A percentile compares a stretch with the other conserved stretches of the same genome.
Evolutionary conservation across 768 basidiomycete genomes (phyloP).

Genomic region (Russula sp.): DNA sequence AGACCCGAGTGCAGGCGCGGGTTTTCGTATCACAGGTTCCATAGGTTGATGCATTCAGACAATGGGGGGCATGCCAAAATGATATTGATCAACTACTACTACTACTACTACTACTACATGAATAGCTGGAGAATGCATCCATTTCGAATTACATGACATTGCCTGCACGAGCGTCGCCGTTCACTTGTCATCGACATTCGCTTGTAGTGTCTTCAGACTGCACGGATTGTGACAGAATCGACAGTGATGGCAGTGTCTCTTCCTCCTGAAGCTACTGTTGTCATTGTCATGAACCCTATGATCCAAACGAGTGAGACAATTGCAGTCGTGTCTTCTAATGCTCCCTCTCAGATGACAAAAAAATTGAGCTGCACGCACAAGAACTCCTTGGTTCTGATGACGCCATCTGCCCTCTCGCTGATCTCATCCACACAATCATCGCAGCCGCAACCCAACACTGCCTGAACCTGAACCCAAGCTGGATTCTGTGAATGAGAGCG

Average conservation of each 20-base stretch:
- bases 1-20: too few relatives aligned
- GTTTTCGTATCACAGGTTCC: too few relatives aligned
- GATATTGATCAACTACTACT: too few relatives aligned
- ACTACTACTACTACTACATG: too few relatives aligned
- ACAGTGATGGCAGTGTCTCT: conserved; percentile 20
- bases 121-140: background rate
- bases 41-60: too few relatives aligned
- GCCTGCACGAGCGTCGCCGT: background rate
- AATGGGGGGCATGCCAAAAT: too few relatives aligned
- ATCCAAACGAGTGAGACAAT: background rate
- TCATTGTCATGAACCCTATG: conserved; percentile 15
- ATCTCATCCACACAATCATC: background rate
- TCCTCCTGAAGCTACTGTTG: background rate
- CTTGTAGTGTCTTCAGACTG: conserved; percentile 26
- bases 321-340: conserved; percentile 17
- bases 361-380: too few relatives aligned
- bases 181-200: conserved; percentile 15
- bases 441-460: conserved; percentile 14
- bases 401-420: conserved; percentile 17
- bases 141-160: too few relatives aligned
- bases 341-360: conserved; percentile 11
- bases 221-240: conserved; percentile 29
- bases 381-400: background rate
- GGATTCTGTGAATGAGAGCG: conserved; percentile 19
- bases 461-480: conserved; percentile 26